Conservation (phyloP, 1,284 basidiomycete species). For the Xanthoconium separans region DNA sequence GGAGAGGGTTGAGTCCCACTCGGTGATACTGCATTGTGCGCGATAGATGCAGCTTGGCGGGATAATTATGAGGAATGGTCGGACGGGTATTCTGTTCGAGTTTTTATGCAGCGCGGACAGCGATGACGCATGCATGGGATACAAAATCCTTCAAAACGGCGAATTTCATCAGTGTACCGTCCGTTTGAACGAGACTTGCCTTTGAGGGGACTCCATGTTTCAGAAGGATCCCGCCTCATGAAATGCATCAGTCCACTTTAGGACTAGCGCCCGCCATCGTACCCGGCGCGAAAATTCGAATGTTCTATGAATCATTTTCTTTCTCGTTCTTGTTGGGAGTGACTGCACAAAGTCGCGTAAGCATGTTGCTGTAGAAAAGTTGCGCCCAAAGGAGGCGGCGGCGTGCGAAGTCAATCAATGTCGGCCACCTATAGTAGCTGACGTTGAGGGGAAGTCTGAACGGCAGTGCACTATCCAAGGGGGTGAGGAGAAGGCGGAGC, state of each 20-base stretch:
- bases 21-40: constrained; percentile 19
- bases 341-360: not conserved
- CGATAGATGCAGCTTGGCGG: not conserved
- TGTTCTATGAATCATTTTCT: not conserved
- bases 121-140: constrained; percentile 4
- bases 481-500: not conserved
- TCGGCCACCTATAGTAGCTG: not conserved
- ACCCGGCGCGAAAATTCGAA: constrained; percentile 2
- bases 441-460: not conserved
- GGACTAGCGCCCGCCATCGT: constrained; percentile 2
- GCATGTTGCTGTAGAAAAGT: constrained; percentile 20
- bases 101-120: constrained; percentile 23
- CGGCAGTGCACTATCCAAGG: too few relatives aligned
- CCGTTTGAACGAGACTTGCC: constrained; percentile 17
- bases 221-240: constrained; percentile 1
- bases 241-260: not conserved
- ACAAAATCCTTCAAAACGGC: not conserved
- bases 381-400: not conserved
- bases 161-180: constrained; percentile 8
- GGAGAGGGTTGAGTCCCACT: constrained; percentile 20
- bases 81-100: not conserved
- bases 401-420: not conserved
- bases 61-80: not conserved
- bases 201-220: not conserved
- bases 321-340: constrained; percentile 1